Evolutionary conservation across 2,329 filamentous ascomycete species (phyloP), one percentile per base, ranked within the genome.

Genomic region (Phaeosphaeriaceae sp.): DNA sequence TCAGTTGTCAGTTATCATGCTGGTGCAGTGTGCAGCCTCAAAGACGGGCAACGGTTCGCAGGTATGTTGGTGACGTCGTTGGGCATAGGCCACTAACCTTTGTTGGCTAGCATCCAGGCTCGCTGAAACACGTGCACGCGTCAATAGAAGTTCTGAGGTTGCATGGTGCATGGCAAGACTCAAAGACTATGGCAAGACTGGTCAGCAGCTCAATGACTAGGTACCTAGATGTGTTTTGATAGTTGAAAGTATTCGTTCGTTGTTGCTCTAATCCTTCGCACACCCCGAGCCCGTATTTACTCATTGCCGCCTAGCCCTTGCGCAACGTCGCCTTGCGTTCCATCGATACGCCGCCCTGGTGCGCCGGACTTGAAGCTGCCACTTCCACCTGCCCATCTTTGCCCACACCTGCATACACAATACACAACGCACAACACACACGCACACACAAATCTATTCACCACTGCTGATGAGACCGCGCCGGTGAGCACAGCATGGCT

Each of bases 401-500:
- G 26, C 23, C 7, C 23, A 26, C 23, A 17, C 36, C 28, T 34
- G 12, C 32, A 12, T 44, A 18, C 46, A 46, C 41, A 16, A 39
- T 45, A 21, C 39, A 18, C 39, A 17, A 45, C 48, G 39, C 45
- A 28, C 38, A 9, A 11, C 21, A 40, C 40, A 48, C 52, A 11
- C 26, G n/a, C n/a, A n/a, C n/a, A n/a, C n/a, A n/a, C n/a, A n/a
- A n/a, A n/a, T n/a, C n/a, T n/a, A n/a, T n/a, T n/a, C n/a, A n/a
- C 50, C 21, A 28, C 51, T 39, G 50, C 56, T 68, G 63, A 72
- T 70, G 68, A 64, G 46, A 58, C 45, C 51, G 33, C 54, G 20
- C 48, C 44, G 51, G 33, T 69, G 50, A 68, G 54, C 58, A 57
- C 61, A 67, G 54, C 61, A 75, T 75, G 73, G 72, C 71, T 61